These are phyloP conservation scores for Aspergillus sp. DNA, from an alignment of 2,329 filamentous ascomycete species.

Conservation along the genomic window DNA sequence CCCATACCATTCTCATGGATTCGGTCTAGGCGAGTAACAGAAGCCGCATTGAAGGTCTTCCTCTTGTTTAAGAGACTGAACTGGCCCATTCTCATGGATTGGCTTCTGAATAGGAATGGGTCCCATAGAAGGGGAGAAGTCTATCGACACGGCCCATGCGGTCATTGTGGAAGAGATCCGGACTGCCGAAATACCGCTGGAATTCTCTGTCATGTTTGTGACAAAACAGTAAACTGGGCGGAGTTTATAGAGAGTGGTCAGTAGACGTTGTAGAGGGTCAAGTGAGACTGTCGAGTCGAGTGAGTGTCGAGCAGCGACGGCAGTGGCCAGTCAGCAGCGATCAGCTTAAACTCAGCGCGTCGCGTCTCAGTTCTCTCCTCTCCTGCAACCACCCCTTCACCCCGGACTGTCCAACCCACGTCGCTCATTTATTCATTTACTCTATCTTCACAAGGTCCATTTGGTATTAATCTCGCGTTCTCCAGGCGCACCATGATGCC, in stretches of 20 bases:
- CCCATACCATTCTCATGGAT: not conserved
- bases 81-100: not conserved
- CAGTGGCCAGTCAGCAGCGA: no score
- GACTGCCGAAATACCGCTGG: not conserved
- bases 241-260: no score
- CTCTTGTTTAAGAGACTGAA: not conserved
- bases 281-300: no score
- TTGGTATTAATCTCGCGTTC: no score
- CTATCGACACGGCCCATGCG: not conserved
- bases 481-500: not conserved
- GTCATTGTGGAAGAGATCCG: not conserved
- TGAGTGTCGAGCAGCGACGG: no score
- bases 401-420: not conserved
- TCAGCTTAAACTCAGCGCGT: no score
- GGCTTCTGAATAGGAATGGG: not conserved
- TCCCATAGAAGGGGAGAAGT: not conserved
- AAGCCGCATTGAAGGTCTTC: not conserved
- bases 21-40: not conserved
- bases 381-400: no score
- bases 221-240: not conserved
- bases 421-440: not conserved
- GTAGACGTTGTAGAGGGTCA: no score
- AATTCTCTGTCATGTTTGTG: not conserved
- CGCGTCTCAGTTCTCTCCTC: no score
- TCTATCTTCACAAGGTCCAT: not conserved